Conservation (phyloP, 106 monocot genomes). For the Platanthera guangdongensis region DNA sequence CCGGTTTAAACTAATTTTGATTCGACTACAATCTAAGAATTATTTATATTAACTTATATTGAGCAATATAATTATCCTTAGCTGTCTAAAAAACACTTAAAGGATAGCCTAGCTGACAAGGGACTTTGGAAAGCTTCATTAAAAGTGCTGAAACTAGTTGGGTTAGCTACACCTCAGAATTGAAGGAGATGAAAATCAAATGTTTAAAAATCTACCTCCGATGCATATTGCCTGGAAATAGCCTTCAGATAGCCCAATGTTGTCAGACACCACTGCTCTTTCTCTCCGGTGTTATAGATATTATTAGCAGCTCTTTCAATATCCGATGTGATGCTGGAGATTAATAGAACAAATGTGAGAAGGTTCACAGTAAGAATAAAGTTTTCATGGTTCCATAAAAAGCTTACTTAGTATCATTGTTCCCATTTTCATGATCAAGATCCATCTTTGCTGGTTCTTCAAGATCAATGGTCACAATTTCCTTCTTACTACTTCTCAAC, state of each 20-base stretch:
- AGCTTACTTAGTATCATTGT: constrained; percentile 22
- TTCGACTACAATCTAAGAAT: too few species aligned
- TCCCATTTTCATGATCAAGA: constrained; percentile 45
- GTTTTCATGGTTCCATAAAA: not conserved
- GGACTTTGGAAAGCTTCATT: not conserved
- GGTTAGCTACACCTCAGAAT: not conserved
- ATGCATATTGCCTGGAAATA: constrained; percentile 82
- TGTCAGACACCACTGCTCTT: constrained; percentile 81
- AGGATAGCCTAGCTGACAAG: not conserved
- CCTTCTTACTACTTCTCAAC: constrained; percentile 15
- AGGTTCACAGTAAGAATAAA: not conserved
- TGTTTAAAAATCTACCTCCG: constrained; percentile 42
- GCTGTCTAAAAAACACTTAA: too few species aligned
- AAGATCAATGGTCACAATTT: constrained; percentile 40
- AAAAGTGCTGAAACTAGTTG: not conserved
- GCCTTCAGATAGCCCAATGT: constrained; percentile 85
- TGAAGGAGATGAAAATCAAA: constrained; percentile 2
- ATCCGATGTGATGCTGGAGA: constrained; percentile 21
- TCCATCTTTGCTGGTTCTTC: constrained; percentile 65
- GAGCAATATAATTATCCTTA: too few species aligned
- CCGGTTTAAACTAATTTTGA: too few species aligned
- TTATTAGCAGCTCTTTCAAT: constrained; percentile 22
- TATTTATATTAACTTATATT: too few species aligned
- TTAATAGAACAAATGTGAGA: constrained; percentile 3
- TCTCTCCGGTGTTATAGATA: constrained; percentile 53